These are phyloP conservation scores for Eutrema yunnanense DNA, from an alignment of 345 rosid species.

Conservation along the genomic window DNA sequence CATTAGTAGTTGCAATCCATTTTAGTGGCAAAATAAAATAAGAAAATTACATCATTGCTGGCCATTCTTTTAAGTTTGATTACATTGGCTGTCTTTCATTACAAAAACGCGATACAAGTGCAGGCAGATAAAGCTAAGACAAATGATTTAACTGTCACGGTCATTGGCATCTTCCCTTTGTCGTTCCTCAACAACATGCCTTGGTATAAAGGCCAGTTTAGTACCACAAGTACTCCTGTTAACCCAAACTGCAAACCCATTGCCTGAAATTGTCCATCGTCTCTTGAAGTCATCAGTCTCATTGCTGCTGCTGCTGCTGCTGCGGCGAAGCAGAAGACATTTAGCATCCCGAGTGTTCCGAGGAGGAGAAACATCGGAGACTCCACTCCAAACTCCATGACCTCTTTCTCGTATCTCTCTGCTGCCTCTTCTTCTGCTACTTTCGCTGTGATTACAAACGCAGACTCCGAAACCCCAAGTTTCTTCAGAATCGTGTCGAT, in stretches of 20 bases:
- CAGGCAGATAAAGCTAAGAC: slow-evolving; percentile 35
- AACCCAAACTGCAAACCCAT: slow-evolving; percentile 45
- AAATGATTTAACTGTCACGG: slow-evolving; percentile 35
- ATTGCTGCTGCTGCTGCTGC: slow-evolving; percentile 12
- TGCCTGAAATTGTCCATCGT: not conserved
- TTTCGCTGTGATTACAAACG: slow-evolving; percentile 60
- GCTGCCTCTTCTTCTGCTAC: slow-evolving; percentile 53
- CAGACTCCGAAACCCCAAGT: slow-evolving; percentile 41
- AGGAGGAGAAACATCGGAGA: slow-evolving; percentile 54
- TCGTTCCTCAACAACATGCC: slow-evolving; percentile 55
- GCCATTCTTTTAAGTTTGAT: not conserved
- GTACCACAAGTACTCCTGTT: slow-evolving; percentile 40
- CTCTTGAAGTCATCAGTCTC: not conserved
- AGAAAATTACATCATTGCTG: not conserved
- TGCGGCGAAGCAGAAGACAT: slow-evolving; percentile 39
- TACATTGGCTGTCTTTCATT: not conserved
- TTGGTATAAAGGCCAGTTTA: slow-evolving; percentile 60
- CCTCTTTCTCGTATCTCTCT: slow-evolving; percentile 45
- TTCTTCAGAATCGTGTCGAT: slow-evolving; percentile 36
- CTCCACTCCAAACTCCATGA: slow-evolving; percentile 65
- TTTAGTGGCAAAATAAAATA: not conserved
- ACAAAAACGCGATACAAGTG: not conserved
- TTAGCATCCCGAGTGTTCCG: slow-evolving; percentile 55
- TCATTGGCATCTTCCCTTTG: slow-evolving; percentile 55
- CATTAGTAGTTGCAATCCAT: not conserved